Conservation (phyloP, 2,329 filamentous ascomycete species). For the Diplocarpon mali region DNA sequence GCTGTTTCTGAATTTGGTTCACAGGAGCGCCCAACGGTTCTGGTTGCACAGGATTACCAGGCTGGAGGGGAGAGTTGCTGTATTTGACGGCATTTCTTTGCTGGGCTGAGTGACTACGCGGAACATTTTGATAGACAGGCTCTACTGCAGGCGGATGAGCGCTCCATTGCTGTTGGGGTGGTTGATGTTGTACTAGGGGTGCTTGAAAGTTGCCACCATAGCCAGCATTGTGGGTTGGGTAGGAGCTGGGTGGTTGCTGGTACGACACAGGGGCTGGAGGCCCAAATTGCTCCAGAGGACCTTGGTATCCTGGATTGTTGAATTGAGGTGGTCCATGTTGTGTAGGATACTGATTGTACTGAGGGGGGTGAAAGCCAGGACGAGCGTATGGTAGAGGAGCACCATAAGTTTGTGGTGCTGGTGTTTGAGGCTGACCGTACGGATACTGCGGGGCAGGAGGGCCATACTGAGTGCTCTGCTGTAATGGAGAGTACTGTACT, state of each 20-base stretch:
- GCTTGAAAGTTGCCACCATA: conserved; percentile 10
- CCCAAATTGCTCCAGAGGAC: conserved; percentile 13
- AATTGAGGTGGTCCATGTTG: conserved; percentile 14
- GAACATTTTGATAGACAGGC: conserved; percentile 9
- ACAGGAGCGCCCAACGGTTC: conserved; percentile 10
- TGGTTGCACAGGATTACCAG: conserved; percentile 7
- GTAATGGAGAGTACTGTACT: conserved; percentile 15
- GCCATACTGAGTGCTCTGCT: conserved; percentile 18
- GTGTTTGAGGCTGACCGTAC: conserved; percentile 7
- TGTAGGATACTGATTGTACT: conserved; percentile 14
- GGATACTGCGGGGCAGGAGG: conserved; percentile 11
- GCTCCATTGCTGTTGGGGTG: conserved; percentile 14
- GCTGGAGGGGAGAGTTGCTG: conserved; percentile 4
- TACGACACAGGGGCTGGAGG: conserved; percentile 13
- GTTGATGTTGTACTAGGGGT: conserved; percentile 9
- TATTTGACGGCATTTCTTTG: not conserved
- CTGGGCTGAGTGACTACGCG: conserved; percentile 7
- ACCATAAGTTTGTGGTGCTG: conserved; percentile 14
- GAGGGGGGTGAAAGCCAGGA: conserved; percentile 13
- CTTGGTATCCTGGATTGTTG: conserved; percentile 10
- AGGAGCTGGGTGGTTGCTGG: conserved; percentile 12
- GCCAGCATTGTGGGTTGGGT: conserved; percentile 10
- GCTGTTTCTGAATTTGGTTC: conserved; percentile 8
- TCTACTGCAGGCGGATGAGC: conserved; percentile 6
- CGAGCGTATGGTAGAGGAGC: conserved; percentile 14